Base-by-base conservation (phyloP, 352 stramenopile genomes). In the Globisporangium yorkense region DNA sequence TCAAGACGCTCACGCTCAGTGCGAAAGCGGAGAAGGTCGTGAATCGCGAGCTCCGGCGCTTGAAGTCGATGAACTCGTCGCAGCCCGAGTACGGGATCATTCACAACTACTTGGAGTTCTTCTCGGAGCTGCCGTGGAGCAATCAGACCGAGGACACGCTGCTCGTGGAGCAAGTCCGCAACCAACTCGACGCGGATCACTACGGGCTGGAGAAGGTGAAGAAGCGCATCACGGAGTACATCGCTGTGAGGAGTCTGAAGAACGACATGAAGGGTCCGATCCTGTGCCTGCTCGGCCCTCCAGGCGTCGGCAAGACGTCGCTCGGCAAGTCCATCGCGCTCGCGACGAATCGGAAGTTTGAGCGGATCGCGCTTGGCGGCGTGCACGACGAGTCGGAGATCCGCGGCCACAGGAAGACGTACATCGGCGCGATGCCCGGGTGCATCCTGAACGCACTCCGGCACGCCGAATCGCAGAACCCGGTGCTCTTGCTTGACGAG, bases 351-450 rank as follows among this genome's bases (percentile, higher is more conserved):
- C 75, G 86, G 54, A 82, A 87, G 39, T 89, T 96, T 41, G 72
- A 91, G 55, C 73, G 84, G 1, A 69, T 96, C 15, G 80, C 82
- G 18, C 70, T 96, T 2, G 84, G 86, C 43, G 84, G 82, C 39
- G 82, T 94, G 33, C 78, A 87, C 37, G 84, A 96, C 51, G 84
- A 93, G 43, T 89, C 84, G 0, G 86, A 94, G 60, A 92, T 96
- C 53, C 79, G 84, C 27, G 86, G 86, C 27, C 84, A 96, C 55
- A 79, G 86, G 53, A 88, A 90, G 67, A 94, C 84, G 41, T 96
- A 96, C 65, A 85, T 96, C 66, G 84, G 86, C 33, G 86, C 86
- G 2, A 89, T 96, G 86, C 82, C 86, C 18, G 84, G 86, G 0
- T 89, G 77, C 47, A 89, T 96, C n/a, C 54, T 96, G 24, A 85